These are phyloP conservation scores for Teunomyces pallodes DNA, from an alignment of 805 yeast genomes.

Conservation along the genomic window DNA sequence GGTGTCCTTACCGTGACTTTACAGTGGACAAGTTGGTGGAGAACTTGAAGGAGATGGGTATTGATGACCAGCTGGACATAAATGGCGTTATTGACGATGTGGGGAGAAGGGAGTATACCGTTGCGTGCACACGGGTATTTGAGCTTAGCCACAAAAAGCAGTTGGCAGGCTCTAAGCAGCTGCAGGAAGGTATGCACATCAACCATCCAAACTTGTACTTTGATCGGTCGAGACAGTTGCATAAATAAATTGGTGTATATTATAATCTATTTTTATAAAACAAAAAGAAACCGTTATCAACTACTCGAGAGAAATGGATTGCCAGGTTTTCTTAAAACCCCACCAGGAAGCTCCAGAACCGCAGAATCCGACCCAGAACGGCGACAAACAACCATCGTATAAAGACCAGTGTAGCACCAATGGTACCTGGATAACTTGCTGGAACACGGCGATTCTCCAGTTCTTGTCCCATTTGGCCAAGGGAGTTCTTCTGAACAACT, in stretches of 20 bases:
- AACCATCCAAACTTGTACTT: slow-evolving; percentile 88
- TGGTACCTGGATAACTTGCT: slow-evolving; percentile 39
- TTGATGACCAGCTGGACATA: slow-evolving; percentile 55
- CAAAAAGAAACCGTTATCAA: too few species aligned
- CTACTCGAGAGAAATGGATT: slow-evolving; percentile 29
- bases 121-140: slow-evolving; percentile 87
- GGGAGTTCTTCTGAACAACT: slow-evolving; percentile 41
- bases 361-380: slow-evolving; percentile 49
- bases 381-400: slow-evolving; percentile 42
- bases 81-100: slow-evolving; percentile 66
- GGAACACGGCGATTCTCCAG: slow-evolving; percentile 37
- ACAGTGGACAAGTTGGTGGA: slow-evolving; percentile 58
- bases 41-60: slow-evolving; percentile 62
- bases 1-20: slow-evolving; percentile 88
- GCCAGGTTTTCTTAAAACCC: slow-evolving; percentile 36
- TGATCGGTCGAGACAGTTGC: slow-evolving; percentile 67
- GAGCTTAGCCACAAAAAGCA: slow-evolving; percentile 61
- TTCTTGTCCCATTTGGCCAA: slow-evolving; percentile 30
- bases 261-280: background rate
- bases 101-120: slow-evolving; percentile 66
- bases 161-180: slow-evolving; percentile 30
- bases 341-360: slow-evolving; percentile 46
- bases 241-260: slow-evolving; percentile 15
- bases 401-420: slow-evolving; percentile 45
- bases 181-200: slow-evolving; percentile 55